phyloP scores from a whole-genome alignment of 306 rosid genomes.

The Coriaria nepalensis region DNA sequence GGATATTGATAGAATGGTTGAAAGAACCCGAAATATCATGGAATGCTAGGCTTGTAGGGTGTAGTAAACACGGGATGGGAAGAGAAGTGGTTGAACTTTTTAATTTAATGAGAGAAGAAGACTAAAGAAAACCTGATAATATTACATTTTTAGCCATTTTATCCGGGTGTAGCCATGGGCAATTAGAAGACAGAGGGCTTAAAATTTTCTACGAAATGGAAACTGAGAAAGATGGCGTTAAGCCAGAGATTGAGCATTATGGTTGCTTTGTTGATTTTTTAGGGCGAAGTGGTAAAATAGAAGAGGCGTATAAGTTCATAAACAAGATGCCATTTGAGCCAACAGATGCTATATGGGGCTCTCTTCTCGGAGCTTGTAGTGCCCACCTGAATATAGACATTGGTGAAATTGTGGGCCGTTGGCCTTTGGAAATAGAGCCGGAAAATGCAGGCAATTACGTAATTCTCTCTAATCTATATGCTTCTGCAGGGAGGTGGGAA shows the following conservation, averaged over 20 bases:
- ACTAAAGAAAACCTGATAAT: slow-evolving; percentile 49
- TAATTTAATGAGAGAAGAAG: slow-evolving; percentile 47
- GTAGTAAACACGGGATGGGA: slow-evolving; percentile 83
- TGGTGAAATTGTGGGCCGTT: slow-evolving; percentile 50
- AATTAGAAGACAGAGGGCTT: slow-evolving; percentile 55
- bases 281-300: slow-evolving; percentile 60
- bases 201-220: slow-evolving; percentile 54
- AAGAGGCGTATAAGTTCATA: slow-evolving; percentile 55
- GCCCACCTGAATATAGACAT: slow-evolving; percentile 55
- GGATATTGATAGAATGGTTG: slow-evolving; percentile 49
- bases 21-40: slow-evolving; percentile 69
- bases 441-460: slow-evolving; percentile 80
- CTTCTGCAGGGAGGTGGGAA: slow-evolving; percentile 86
- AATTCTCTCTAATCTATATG: slow-evolving; percentile 73
- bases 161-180: slow-evolving; percentile 89
- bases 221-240: slow-evolving; percentile 31
- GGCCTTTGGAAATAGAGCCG: slow-evolving; percentile 66
- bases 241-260: slow-evolving; percentile 63
- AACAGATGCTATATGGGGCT: slow-evolving; percentile 79
- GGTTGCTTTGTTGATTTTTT: slow-evolving; percentile 86
- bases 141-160: slow-evolving; percentile 73
- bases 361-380: slow-evolving; percentile 70
- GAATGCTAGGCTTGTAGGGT: slow-evolving; percentile 87
- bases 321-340: slow-evolving; percentile 50
- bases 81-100: slow-evolving; percentile 71